Evolutionary conservation across 108 stramenopile species (phyloP), one percentile per base, ranked within the genome.

Genomic region (Nitzschia putrida): DNA sequence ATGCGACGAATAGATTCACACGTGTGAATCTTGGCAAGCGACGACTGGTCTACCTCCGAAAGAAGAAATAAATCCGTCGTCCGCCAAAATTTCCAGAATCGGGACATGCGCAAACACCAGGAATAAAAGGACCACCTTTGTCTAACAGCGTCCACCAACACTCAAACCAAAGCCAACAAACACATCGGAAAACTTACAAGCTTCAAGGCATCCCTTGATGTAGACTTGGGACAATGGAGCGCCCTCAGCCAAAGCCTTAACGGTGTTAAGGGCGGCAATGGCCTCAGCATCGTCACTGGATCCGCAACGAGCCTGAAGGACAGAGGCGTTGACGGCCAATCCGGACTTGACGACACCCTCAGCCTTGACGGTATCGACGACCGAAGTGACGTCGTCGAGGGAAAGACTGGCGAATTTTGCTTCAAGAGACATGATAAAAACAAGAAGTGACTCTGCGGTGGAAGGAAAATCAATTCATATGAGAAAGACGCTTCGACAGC

Each of bases 301-400:
- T 40, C 73, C 92, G 45, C 84, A 87, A 69, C 87, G 83, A n/a
- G 86, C 89, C 18, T 61, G 67, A 56, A 95, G 79, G 25, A 71
- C 83, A 55, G 64, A 64, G 49, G 85, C 81, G 70, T 85, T 85
- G 29, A 78, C 76, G 43, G 90, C 88, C 49, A 92, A 74, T 43
- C 91, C 95, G 39, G 84, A 85, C 77, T 92, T 92, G 41, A 80
- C 84, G 40, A 89, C 85, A 29, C 94, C 94, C 29, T 95, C 88
- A 51, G 78, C 51, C 73, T 90, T 85, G 54, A 92, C 88, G 63
- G 82, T 71, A 45, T 90, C 88, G 53, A 92, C 88, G 66, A 93
- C 68, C 67, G 82, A 74, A 38, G 87, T 29, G 56, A 80, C 91
- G 69, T 95, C 95, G 61, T 86, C 90, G 58, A 95, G 65, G 26